Conservation (phyloP, 805 yeast species). For the Groenewaldozyma tartarivorans region DNA sequence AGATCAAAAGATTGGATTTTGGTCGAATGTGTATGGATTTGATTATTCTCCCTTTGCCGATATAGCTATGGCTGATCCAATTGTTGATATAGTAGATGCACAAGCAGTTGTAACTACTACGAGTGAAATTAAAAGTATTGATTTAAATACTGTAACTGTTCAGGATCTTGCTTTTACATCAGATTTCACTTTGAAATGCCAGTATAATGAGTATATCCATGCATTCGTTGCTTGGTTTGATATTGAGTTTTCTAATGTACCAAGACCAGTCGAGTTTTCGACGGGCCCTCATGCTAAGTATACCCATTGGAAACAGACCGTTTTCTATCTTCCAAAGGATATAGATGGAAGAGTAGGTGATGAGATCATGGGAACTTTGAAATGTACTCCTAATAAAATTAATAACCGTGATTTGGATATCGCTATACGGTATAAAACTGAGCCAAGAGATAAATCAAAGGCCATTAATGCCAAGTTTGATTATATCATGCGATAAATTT, state of each 20-base stretch:
- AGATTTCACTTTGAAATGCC: slow-evolving; percentile 61
- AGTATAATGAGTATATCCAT: slow-evolving; percentile 72
- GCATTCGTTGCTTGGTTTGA: slow-evolving; percentile 95
- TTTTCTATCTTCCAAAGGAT: slow-evolving; percentile 79
- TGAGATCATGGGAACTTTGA: slow-evolving; percentile 55
- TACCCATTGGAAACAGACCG: slow-evolving; percentile 99
- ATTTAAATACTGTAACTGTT: slow-evolving; percentile 78
- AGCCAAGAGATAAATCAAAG: slow-evolving; percentile 41
- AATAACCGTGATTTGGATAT: slow-evolving; percentile 91
- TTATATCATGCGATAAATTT: slow-evolving; percentile 57
- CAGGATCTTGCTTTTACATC: slow-evolving; percentile 71
- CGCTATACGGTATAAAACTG: slow-evolving; percentile 47
- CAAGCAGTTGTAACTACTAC: slow-evolving; percentile 66
- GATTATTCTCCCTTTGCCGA: slow-evolving; percentile 88
- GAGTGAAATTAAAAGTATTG: slow-evolving; percentile 65
- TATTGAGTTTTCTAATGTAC: slow-evolving; percentile 61
- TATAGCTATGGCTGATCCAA: slow-evolving; percentile 83
- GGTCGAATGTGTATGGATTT: slow-evolving; percentile 97
- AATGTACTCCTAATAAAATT: slow-evolving; percentile 61
- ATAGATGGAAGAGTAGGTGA: slow-evolving; percentile 73
- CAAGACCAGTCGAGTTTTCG: slow-evolving; percentile 54
- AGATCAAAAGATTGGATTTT: slow-evolving; percentile 80
- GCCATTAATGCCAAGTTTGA: slow-evolving; percentile 49
- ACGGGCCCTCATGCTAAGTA: slow-evolving; percentile 92
- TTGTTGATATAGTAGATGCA: slow-evolving; percentile 90